Base-by-base conservation (phyloP, 139 green algal species). In the Tetraselmis striata region DNA sequence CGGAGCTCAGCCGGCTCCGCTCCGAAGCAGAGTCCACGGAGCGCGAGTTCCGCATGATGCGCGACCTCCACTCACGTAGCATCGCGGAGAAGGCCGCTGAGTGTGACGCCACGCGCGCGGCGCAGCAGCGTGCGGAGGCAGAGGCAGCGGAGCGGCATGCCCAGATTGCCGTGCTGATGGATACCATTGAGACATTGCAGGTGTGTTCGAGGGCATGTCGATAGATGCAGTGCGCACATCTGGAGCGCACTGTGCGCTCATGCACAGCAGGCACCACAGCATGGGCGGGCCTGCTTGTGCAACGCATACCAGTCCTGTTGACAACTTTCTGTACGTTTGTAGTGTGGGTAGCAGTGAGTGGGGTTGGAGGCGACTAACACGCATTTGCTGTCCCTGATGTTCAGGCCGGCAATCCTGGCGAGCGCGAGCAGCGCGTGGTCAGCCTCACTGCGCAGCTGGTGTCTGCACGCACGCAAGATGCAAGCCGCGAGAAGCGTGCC, bases 161-260 rank as follows among this genome's bases (percentile, higher is more conserved):
- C 67, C 90, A 91, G 79, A 78, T 91, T 32, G 58, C 59, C 0
- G 87, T 95, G 23, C 78, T 96, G 67, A 88, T 94, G 84, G 91
- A 96, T 28, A 94, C 91, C 0, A 80, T 96, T 23, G 92, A 96
- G 79, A 89, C 92, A 23, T 85, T 96, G 81, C 90, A 95, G 81
- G 90, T 87, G 1, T 67, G 11, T 5, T 18, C n/a, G n/a, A n/a
- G n/a, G n/a, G n/a, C n/a, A n/a, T n/a, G n/a, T n/a, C n/a, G n/a
- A n/a, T n/a, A n/a, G n/a, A n/a, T n/a, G n/a, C n/a, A n/a, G n/a
- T n/a, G n/a, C n/a, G n/a, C n/a, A n/a, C n/a, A n/a, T n/a, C n/a
- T n/a, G n/a, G n/a, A n/a, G n/a, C n/a, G n/a, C n/a, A n/a, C n/a
- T n/a, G n/a, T n/a, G n/a, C n/a, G n/a, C n/a, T n/a, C n/a, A n/a